phyloP scores from a whole-genome alignment of 331 rosid species.

The Erythrophleum ivorense region DNA sequence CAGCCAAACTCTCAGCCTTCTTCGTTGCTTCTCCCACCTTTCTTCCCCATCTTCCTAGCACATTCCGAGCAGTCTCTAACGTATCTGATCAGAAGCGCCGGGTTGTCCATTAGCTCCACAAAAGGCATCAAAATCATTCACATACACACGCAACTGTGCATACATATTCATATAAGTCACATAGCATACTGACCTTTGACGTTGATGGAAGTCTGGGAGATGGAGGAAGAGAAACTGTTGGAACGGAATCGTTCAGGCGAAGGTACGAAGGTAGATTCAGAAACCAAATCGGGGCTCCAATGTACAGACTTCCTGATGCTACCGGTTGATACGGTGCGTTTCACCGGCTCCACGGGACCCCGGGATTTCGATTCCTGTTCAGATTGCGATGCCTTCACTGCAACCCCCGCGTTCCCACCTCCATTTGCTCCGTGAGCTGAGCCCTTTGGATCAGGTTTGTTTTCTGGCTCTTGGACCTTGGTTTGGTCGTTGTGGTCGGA shows the following conservation, averaged over 20 bases:
- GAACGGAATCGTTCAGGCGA: slow-evolving; percentile 47
- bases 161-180: background rate
- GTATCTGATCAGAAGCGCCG: slow-evolving; percentile 48
- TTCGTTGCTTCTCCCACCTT: slow-evolving; percentile 66
- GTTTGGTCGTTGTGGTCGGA: slow-evolving; percentile 11
- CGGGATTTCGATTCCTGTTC: slow-evolving; percentile 2
- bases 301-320: slow-evolving; percentile 60
- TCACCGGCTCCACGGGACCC: slow-evolving; percentile 22
- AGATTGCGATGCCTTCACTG: slow-evolving; percentile 39
- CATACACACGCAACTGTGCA: background rate
- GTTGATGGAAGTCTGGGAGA: slow-evolving; percentile 42
- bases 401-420: slow-evolving; percentile 44
- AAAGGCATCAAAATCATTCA: background rate
- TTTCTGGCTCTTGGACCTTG: slow-evolving; percentile 15
- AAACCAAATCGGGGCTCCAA: slow-evolving; percentile 71
- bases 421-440: slow-evolving; percentile 35
- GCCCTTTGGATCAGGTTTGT: slow-evolving; percentile 38
- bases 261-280: slow-evolving; percentile 46
- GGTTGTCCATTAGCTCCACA: background rate
- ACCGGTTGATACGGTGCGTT: slow-evolving; percentile 28
- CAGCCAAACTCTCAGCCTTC: slow-evolving; percentile 73
- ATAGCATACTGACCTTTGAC: slow-evolving; percentile 52
- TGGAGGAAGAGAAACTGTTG: slow-evolving; percentile 44
- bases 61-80: slow-evolving; percentile 48
- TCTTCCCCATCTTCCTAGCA: slow-evolving; percentile 65